phyloP scores from a whole-genome alignment of 305 asterid species.

The Rubia tinctorum region DNA sequence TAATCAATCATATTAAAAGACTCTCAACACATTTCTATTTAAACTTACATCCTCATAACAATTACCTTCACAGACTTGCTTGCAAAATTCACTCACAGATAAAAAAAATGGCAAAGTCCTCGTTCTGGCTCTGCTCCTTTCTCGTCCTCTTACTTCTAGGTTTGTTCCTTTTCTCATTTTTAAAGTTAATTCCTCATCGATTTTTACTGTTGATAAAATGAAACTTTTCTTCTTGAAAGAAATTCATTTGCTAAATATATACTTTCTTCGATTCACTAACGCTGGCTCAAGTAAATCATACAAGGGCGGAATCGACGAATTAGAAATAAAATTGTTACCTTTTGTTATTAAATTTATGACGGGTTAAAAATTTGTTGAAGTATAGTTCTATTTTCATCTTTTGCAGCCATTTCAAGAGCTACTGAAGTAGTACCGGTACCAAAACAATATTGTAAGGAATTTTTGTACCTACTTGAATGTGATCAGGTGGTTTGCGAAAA shows the following conservation, averaged over 20 bases:
- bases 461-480: not conserved
- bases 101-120: constrained; percentile 1
- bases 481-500: not conserved
- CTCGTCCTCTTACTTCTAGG: not conserved
- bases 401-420: not conserved
- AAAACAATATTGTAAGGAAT: not conserved
- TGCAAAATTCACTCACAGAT: not conserved
- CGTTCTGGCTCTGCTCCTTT: not conserved
- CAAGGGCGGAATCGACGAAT: no score
- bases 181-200: not conserved
- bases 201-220: no score
- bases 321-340: no score
- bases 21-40: no score
- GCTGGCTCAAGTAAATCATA: no score
- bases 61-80: not conserved
- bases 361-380: no score
- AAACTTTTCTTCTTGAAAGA: no score
- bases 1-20: no score
- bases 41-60: no score
- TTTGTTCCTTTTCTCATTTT: not conserved
- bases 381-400: not conserved
- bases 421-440: not conserved
- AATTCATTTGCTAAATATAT: no score
- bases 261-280: no score
- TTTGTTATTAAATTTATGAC: no score